A percentile compares a stretch with the other conserved stretches of the same genome.
These are phyloP conservation scores for Backusella luteola DNA, from an alignment of 192 early-diverging fungal genomes.

Conservation along the genomic window DNA sequence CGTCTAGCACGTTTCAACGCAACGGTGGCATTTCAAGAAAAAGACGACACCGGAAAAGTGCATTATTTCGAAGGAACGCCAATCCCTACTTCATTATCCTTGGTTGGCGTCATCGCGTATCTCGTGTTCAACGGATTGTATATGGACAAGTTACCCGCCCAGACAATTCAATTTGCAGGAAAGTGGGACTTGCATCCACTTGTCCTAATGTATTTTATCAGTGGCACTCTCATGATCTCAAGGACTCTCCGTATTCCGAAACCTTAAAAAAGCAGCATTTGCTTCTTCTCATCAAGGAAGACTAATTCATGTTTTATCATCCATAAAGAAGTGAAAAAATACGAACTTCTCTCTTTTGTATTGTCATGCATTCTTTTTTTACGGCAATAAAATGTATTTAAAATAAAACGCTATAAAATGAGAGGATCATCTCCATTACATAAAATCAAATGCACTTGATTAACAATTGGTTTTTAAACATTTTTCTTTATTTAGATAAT, in stretches of 20 bases:
- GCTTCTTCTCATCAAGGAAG: no score
- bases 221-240: conserved; percentile 81
- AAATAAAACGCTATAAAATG: no score
- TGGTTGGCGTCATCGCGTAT: conserved; percentile 67
- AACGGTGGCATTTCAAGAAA: conserved; percentile 74
- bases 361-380: no score
- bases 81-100: conserved; percentile 73
- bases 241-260: conserved; percentile 73
- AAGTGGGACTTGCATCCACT: conserved; percentile 76
- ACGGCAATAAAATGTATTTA: no score
- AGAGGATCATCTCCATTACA: no score
- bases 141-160: conserved; percentile 59
- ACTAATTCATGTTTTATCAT: no score
- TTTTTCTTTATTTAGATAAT: background rate
- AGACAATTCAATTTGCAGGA: conserved; percentile 49
- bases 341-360: no score
- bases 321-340: no score
- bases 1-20: conserved; percentile 87
- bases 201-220: conserved; percentile 69
- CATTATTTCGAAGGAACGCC: conserved; percentile 88
- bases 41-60: conserved; percentile 73
- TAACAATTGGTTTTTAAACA: background rate
- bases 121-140: conserved; percentile 39
- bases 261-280: conserved; percentile 38
- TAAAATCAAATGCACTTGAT: no score